Base-by-base conservation (phyloP, 2,329 filamentous ascomycete species). In the Ophiostoma populinum region DNA sequence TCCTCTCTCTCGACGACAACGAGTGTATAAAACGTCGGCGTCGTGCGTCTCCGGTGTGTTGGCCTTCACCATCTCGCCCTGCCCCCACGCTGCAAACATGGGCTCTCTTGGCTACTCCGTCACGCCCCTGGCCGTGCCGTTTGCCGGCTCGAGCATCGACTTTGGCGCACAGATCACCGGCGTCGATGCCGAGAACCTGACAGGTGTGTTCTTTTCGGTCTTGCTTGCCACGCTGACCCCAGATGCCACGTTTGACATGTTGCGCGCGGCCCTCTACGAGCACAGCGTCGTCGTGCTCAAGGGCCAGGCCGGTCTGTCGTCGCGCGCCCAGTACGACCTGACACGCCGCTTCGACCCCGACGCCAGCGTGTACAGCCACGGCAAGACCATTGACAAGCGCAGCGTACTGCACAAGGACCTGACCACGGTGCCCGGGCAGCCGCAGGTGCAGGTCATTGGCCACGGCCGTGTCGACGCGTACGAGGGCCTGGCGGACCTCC, bases 351-450 rank as follows among this genome's bases (percentile, higher is more conserved):
- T 86, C 52, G 80, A 86, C 46, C 77, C 78, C 0, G 48, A 59
- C 5, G 62, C 63, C 6, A 33, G 32, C n/a, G 21, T 41, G n/a
- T 86, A 85, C 52, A 79, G 79, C 10, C 80, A 85, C 49, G 80
- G 78, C 47, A 80, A 76, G 54, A 79, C 75, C 0, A 60, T 81
- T 32, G 77, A 82, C 29, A 65, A 65, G 50, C 67, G 64, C 29
- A 67, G 61, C 39, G 72, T 86, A 46, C 63, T 86, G 8, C 78
- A 85, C 48, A 80, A 79, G 0, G 80, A 86, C 46, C 61, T 85
- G n/a, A 83, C 83, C 56, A 85, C 80, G 0, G 70, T 85, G 24
- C 79, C 80, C 0, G 70, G 80, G 42, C 79, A 85, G 49, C 77
- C 79, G 0, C 77, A 86, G 39, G 75, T 80, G 1, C 79, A 86